Evolutionary conservation across 2,329 filamentous ascomycete genomes (phyloP), one percentile per base, ranked within the genome.

Genomic region (Cordyceps farinosa): DNA sequence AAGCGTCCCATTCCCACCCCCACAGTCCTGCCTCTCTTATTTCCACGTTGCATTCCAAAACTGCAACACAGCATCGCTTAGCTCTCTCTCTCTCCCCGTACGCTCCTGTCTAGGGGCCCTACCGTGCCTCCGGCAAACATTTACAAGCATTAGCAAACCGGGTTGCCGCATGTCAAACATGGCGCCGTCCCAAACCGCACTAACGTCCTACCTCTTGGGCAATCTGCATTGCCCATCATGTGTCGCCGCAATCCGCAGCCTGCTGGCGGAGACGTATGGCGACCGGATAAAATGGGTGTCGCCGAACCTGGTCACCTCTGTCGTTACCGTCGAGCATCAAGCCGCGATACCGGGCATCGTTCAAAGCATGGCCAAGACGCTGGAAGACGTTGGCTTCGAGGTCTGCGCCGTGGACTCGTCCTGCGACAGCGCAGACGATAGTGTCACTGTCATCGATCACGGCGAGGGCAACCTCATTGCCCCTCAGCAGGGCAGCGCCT

Each of bases 141-240:
- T 62, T 38, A 50, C 44, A 36, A 17, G 47, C 38, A 10, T 3
- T 47, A 40, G 36, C 61, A 61, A 40, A 61, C 57, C 32, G 36
- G 36, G 48, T 42, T 22, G 22, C 22, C 22, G 34, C n/a, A 30
- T 17, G 11, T 63, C 58, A 51, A 38, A 54, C 66, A 76, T 76
- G 69, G 58, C 70, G 30, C 63, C 71, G 50, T 61, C 69, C 15
- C 68, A 70, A 62, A 69, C 73, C 64, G 73, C 79, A 64, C 83
- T 80, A 13, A 88, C 85, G 2, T 87, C 84, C 40, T 86, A 89
- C 70, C 80, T 91, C 65, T 79, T 92, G 68, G 84, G 82, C 66
- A 92, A 92, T 73, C 80, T 92, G n/a, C 90, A 92, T 75, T 92
- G 90, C 76, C 87, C 89, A 15, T 90, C 88, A 65, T 92, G 90